phyloP scores from a whole-genome alignment of 495 filamentous ascomycete genomes.

The Neurospora sp. region DNA sequence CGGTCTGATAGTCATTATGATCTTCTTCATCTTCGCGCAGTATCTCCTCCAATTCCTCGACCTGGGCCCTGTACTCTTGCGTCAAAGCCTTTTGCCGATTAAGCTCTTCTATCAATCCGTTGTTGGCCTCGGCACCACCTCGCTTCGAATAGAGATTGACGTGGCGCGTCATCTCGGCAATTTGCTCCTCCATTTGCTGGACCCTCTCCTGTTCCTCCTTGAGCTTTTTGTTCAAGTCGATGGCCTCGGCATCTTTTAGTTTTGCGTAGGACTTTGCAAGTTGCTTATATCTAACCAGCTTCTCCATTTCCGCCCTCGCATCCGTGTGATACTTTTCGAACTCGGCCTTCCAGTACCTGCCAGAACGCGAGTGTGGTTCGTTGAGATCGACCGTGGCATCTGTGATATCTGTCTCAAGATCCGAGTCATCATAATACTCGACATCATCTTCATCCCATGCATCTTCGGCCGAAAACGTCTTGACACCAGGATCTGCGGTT shows the following conservation, averaged over 20 bases:
- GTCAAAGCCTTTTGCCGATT: constrained; percentile 59
- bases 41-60: constrained; percentile 47
- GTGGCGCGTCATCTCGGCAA: constrained; percentile 50
- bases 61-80: constrained; percentile 56
- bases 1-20: constrained; percentile 22
- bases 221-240: constrained; percentile 60
- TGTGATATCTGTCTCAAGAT: constrained; percentile 43
- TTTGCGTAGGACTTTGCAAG: constrained; percentile 82
- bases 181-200: constrained; percentile 40
- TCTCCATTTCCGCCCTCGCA: constrained; percentile 70
- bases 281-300: constrained; percentile 67
- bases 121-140: constrained; percentile 36
- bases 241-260: constrained; percentile 76
- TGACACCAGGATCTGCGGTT: constrained; percentile 10
- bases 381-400: constrained; percentile 71
- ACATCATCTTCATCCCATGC: constrained; percentile 30
- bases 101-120: constrained; percentile 44
- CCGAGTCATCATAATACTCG: constrained; percentile 21
- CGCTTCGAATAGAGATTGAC: constrained; percentile 31
- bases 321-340: constrained; percentile 73
- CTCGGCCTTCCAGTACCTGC: constrained; percentile 88
- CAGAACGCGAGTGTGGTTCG: constrained; percentile 73
- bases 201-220: constrained; percentile 51
- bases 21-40: constrained; percentile 26
- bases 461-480: constrained; percentile 23